Percentiles rank a stretch among this genome's conserved stretches.
These are phyloP conservation scores for Sphaerulina vaccinii DNA, from an alignment of 2,329 filamentous ascomycete species.

Conservation along the genomic window DNA sequence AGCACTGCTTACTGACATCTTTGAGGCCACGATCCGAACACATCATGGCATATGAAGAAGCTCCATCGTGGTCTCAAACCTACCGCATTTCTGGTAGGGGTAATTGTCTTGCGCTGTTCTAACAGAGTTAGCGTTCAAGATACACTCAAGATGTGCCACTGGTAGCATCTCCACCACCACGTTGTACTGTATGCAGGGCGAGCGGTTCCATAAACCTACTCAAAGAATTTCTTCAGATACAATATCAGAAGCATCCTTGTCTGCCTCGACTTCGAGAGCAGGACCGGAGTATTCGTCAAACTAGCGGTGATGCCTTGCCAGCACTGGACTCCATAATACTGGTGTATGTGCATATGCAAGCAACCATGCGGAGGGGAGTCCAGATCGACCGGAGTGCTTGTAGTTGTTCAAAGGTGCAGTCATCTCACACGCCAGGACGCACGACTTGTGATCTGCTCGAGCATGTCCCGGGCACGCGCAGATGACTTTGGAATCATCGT, in stretches of 20 bases:
- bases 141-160: too few relatives aligned
- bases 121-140: too few relatives aligned
- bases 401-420: neutral
- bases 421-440: neutral
- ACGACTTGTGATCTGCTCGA: neutral
- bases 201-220: neutral
- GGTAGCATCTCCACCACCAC: neutral
- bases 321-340: constrained; percentile 1
- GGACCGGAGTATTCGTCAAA: constrained; percentile 18
- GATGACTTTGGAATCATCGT: too few relatives aligned
- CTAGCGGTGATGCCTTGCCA: constrained; percentile 20
- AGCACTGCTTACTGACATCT: too few relatives aligned
- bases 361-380: neutral
- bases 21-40: too few relatives aligned
- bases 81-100: too few relatives aligned
- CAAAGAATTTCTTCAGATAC: neutral
- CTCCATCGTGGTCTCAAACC: too few relatives aligned
- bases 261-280: neutral
- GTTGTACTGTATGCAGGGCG: neutral
- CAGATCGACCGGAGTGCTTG: neutral
- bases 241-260: neutral
- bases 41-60: too few relatives aligned
- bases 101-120: too few relatives aligned
- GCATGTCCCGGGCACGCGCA: neutral
- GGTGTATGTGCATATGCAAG: neutral